Conservation (phyloP, 108 stramenopile species). For the Conticribra guillardii region DNA sequence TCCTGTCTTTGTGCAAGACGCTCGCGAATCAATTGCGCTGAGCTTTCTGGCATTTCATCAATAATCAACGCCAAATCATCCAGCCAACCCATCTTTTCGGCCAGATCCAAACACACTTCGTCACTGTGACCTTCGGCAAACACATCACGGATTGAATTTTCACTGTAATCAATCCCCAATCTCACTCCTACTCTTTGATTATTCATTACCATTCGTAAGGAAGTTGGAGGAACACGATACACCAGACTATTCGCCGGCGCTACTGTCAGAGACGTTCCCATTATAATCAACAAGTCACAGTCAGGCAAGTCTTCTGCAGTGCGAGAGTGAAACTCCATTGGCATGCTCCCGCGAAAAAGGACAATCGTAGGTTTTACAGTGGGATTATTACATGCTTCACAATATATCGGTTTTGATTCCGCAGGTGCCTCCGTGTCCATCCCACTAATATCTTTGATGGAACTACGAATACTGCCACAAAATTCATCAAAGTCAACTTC, state of each 20-base stretch:
- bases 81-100: constrained; percentile 59
- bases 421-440: constrained; percentile 62
- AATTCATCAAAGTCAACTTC: constrained; percentile 66
- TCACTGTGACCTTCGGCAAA: constrained; percentile 58
- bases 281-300: constrained; percentile 74
- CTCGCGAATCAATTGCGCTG: constrained; percentile 42
- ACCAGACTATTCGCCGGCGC: constrained; percentile 83
- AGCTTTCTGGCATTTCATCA: constrained; percentile 60
- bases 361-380: constrained; percentile 88
- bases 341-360: constrained; percentile 75
- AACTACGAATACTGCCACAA: constrained; percentile 48
- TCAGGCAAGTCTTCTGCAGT: constrained; percentile 65
- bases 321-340: constrained; percentile 66
- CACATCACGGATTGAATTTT: constrained; percentile 43
- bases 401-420: constrained; percentile 68
- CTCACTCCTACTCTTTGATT: constrained; percentile 72
- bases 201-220: constrained; percentile 76
- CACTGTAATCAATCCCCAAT: constrained; percentile 62
- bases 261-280: constrained; percentile 72
- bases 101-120: constrained; percentile 54
- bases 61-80: constrained; percentile 53
- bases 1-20: constrained; percentile 29
- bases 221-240: constrained; percentile 61
- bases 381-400: constrained; percentile 61
- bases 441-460: constrained; percentile 84